These are phyloP conservation scores for Calonectria ilicicola DNA, from an alignment of 2,329 filamentous ascomycete species.

Conservation along the genomic window DNA sequence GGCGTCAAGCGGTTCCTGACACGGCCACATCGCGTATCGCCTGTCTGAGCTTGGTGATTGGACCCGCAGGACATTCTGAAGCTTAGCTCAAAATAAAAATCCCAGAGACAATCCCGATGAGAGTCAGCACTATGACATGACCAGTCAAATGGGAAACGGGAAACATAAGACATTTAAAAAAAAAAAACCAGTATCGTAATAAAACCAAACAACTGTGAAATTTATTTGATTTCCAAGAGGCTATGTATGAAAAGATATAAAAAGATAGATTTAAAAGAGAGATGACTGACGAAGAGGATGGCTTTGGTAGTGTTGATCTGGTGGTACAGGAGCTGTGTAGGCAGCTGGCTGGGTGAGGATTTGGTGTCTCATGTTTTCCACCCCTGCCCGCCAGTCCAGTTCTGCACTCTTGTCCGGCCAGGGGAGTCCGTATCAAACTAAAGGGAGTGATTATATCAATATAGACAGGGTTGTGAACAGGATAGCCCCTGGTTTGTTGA, in stretches of 20 bases:
- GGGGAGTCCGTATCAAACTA: conserved; percentile 26
- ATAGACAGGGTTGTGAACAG: conserved; percentile 31
- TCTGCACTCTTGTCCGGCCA: conserved; percentile 42
- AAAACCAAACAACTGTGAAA: too few relatives aligned
- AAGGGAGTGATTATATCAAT: conserved; percentile 38
- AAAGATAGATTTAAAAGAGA: too few relatives aligned
- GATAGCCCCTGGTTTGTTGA: conserved; percentile 31
- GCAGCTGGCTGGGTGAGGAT: too few relatives aligned
- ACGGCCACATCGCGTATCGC: conserved; percentile 39
- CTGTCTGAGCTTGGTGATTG: conserved; percentile 43
- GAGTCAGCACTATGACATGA: conserved; percentile 12
- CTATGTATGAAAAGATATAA: too few relatives aligned
- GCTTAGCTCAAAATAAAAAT: conserved; percentile 36
- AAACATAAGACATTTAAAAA: too few relatives aligned
- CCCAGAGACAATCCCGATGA: conserved; percentile 33
- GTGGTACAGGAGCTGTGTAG: too few relatives aligned
- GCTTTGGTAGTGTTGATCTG: too few relatives aligned
- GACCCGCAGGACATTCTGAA: conserved; percentile 34
- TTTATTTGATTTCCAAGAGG: too few relatives aligned
- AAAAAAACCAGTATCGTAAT: too few relatives aligned
- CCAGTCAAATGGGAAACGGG: too few relatives aligned
- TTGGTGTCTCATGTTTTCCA: conserved; percentile 26
- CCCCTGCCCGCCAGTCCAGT: conserved; percentile 26
- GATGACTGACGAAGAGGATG: too few relatives aligned
- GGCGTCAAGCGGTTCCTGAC: conserved; percentile 38